Base-by-base conservation (phyloP, 176 grass and related monocot species). In the Elymus sibiricus region DNA sequence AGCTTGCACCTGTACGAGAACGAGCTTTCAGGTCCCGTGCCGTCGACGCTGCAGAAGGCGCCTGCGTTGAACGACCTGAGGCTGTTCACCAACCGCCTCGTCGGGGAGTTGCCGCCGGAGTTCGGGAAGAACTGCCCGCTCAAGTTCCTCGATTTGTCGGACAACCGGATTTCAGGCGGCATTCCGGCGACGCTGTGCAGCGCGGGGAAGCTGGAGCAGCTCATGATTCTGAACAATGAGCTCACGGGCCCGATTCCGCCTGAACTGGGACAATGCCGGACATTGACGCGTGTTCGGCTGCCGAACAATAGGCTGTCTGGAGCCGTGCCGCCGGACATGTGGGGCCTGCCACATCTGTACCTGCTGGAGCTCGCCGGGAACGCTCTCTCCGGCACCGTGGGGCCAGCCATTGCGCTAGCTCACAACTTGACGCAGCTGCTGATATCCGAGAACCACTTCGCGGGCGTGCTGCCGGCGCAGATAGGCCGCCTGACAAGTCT, bases 1-100 rank as follows among this genome's bases (percentile, higher is more conserved):
- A 98, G 75, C 68, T 2, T 98, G 4, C 91, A 95, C 80, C 66
- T 98, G 14, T 95, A 89, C 84, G 72, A 92, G 65, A 98, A 95
- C 80, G 19, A 90, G 1, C 64, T 98, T 0, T 86, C 74, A 12
- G 96, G 90, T n/a, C 17, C 13, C 1, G 12, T 98, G 11, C 96
- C 96, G 1, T 67, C n/a, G 26, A 81, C 78, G 15, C 47, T 95
- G 58, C 76, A n/a, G n/a, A 29, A 25, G 12, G 89, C 86, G 6
- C 32, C 77, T 3, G 82, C 86, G 25, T 61, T 95, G 9, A 79
- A 39, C 0, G 93, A 95, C 56, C 70, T 98, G 15, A 65, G 88
- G 65, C 64, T 98, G 19, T 98, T 95, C 92, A 76, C 8, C 0
- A 98, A 98, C 70, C 75, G 46, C 21, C 86, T 98, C 11, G 72